phyloP scores from a whole-genome alignment of 1,284 basidiomycete genomes.

The Calocybe gambosa region DNA sequence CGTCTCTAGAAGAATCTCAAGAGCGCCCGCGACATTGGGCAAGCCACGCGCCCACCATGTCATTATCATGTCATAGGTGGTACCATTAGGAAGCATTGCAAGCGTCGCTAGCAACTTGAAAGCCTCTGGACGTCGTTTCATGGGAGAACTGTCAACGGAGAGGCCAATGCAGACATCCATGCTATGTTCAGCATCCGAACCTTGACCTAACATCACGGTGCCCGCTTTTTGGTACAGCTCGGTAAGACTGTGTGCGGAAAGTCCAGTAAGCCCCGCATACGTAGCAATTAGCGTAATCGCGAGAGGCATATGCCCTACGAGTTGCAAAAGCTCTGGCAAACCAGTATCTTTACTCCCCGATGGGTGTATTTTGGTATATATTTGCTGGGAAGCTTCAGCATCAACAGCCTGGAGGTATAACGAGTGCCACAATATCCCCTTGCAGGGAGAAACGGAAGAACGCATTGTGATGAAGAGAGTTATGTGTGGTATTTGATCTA shows the following conservation, averaged over 20 bases:
- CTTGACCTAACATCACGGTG: neutral
- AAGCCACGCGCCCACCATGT: conserved; percentile 4
- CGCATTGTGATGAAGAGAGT: conserved; percentile 20
- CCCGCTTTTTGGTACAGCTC: conserved; percentile 1
- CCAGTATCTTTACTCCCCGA: conserved; percentile 9
- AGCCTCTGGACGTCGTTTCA: conserved; percentile 1
- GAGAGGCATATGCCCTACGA: conserved; percentile 23
- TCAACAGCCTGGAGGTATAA: conserved; percentile 10
- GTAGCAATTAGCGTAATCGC: conserved; percentile 5
- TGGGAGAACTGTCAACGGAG: neutral
- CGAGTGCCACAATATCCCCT: conserved; percentile 14
- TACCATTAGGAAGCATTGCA: conserved; percentile 1
- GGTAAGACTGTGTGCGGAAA: neutral
- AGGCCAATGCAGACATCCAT: conserved; percentile 5
- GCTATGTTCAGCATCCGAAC: conserved; percentile 1
- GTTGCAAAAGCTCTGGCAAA: conserved; percentile 17
- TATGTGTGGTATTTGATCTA: conserved; percentile 15
- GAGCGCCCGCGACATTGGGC: neutral
- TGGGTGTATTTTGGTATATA: conserved; percentile 17
- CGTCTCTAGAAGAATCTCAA: conserved; percentile 2
- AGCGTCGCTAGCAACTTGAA: neutral
- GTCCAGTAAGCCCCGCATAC: neutral
- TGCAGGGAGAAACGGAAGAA: conserved; percentile 14
- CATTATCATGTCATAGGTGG: neutral
- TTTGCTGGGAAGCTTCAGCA: conserved; percentile 11